Evolutionary conservation across 768 basidiomycete genomes (phyloP).

Genomic region (Pilatotrama ljubarskyi): DNA sequence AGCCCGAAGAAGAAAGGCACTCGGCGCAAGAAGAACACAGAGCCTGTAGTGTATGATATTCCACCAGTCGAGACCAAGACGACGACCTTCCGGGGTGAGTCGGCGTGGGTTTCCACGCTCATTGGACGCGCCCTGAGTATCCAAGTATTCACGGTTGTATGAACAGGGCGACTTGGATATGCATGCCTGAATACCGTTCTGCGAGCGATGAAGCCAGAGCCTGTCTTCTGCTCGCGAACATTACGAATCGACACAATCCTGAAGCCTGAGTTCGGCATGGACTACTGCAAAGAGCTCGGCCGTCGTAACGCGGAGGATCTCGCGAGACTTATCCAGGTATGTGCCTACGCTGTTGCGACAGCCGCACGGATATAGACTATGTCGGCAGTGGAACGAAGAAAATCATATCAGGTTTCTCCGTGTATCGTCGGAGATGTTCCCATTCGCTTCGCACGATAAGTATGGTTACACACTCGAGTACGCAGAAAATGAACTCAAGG

Average conservation of each 20-base stretch:
- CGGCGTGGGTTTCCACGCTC: conserved; percentile 33
- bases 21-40: conserved; percentile 36
- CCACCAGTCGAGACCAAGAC: conserved; percentile 66
- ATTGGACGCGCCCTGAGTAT: not conserved
- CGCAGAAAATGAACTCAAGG: conserved; percentile 56
- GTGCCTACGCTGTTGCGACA: not conserved
- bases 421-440: conserved; percentile 90
- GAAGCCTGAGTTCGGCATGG: conserved; percentile 66
- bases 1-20: conserved; percentile 31
- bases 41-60: conserved; percentile 62
- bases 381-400: conserved; percentile 75
- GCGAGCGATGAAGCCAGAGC: conserved; percentile 65
- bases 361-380: not conserved
- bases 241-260: conserved; percentile 72
- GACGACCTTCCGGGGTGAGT: conserved; percentile 69
- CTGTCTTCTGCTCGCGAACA: conserved; percentile 63
- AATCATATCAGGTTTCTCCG: conserved; percentile 87
- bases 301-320: conserved; percentile 74
- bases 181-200: conserved; percentile 87
- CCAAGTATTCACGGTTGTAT: not conserved
- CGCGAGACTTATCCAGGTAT: conserved; percentile 60
- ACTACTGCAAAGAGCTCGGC: conserved; percentile 82
- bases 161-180: conserved; percentile 47
- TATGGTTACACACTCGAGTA: conserved; percentile 84
- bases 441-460: conserved; percentile 79